These are phyloP conservation scores for Cardamine chenopodiifolia DNA, from an alignment of 345 rosid genomes.

Conservation along the genomic window DNA sequence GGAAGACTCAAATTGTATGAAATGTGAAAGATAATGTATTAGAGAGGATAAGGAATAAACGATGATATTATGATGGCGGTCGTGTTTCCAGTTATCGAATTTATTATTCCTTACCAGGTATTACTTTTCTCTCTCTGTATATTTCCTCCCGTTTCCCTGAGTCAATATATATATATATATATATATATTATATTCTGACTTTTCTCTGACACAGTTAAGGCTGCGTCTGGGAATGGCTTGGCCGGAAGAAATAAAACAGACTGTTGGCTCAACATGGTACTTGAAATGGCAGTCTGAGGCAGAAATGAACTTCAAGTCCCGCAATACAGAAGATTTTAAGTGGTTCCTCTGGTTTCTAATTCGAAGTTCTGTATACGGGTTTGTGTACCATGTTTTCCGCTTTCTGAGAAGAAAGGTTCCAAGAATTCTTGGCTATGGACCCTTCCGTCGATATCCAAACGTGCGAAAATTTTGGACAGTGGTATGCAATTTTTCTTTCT, in stretches of 20 bases:
- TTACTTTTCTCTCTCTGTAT: conserved; percentile 23
- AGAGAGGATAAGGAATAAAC: conserved; percentile 57
- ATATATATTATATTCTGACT: not conserved
- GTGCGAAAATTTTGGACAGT: conserved; percentile 70
- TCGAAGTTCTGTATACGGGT: conserved; percentile 64
- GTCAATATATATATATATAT: no score
- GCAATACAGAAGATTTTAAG: conserved; percentile 54
- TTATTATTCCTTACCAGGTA: conserved; percentile 81
- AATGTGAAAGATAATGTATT: conserved; percentile 50
- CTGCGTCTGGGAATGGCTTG: conserved; percentile 83
- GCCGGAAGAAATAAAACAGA: conserved; percentile 82
- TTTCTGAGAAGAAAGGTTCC: conserved; percentile 77
- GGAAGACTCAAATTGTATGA: conserved; percentile 58
- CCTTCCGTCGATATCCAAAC: conserved; percentile 73
- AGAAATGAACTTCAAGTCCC: conserved; percentile 65
- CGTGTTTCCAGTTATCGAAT: conserved; percentile 68
- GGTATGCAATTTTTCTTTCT: conserved; percentile 52
- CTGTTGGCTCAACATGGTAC: conserved; percentile 85
- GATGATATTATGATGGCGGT: conserved; percentile 73
- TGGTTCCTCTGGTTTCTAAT: conserved; percentile 77
- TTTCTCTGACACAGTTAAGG: conserved; percentile 56
- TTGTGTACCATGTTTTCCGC: conserved; percentile 60
- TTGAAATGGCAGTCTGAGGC: conserved; percentile 83
- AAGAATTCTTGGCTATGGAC: conserved; percentile 78
- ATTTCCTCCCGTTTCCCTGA: conserved; percentile 6